Base-by-base conservation (phyloP, 768 basidiomycete species). In the Lyophyllum shimeji region DNA sequence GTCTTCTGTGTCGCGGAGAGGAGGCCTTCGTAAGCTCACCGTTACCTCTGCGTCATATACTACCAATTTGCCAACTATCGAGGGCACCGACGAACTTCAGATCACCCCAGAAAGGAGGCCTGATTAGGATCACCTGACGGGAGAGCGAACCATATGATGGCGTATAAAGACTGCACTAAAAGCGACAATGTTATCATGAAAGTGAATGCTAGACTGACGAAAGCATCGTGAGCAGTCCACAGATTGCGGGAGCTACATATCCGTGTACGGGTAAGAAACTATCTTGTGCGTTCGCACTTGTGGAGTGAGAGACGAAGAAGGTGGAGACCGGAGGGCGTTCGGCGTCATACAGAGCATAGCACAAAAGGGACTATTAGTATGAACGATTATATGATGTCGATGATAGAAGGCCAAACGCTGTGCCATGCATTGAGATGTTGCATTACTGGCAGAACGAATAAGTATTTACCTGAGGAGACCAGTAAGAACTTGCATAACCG, bases 331-430 rank as follows among this genome's bases (percentile, higher is more conserved):
- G 23, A 44, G 23, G 11, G 44, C 2, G 33, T 20, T 15, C 18
- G 3, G 23, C 25, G 23, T 33, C 31, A 53, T 45, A 53, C n/a
- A 61, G 34, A 51, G 33, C 43, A 31, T 37, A 52, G 27, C 1
- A 18, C 2, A 46, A 23, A 46, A 37, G 46, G 46, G 42, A 21
- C 11, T 12, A 31, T n/a, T n/a, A n/a, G n/a, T n/a, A n/a, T n/a
- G n/a, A n/a, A n/a, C n/a, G n/a, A n/a, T 58, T 59, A 77, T 34
- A 78, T 76, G 40, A 78, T 73, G 57, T 77, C 75, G 40, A 78
- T 77, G 52, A 76, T 74, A 17, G 76, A 75, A 9, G 77, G 74
- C 77, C 77, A 78, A 13, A 77, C 61, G 56, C 77, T 78, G 24
- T 24, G 31, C 23, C 33, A 39, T 44, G 37, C 7, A 12, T 13